Evolutionary conservation across 495 filamentous ascomycete species (phyloP).

Genomic region (Sphaerosporella brunnea): DNA sequence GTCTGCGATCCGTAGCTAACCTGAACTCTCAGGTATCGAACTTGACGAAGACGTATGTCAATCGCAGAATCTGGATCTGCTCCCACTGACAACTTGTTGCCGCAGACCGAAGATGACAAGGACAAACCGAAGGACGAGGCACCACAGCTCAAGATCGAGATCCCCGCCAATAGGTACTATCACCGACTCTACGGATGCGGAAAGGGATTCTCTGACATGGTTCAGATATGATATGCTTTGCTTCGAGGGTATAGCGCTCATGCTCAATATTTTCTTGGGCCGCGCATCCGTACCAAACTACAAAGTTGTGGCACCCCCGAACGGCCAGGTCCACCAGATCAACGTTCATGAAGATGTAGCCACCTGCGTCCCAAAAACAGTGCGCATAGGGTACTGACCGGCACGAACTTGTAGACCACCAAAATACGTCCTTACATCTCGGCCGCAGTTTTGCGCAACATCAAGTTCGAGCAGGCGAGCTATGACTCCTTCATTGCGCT

Average conservation of each 20-base stretch:
- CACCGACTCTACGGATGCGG: not conserved
- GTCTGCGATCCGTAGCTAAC: not conserved
- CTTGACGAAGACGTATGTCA: conserved; percentile 87
- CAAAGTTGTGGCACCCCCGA: conserved; percentile 48
- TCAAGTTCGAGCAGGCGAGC: conserved; percentile 75
- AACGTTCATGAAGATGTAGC: conserved; percentile 37
- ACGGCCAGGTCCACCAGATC: conserved; percentile 58
- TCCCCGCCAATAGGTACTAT: conserved; percentile 71
- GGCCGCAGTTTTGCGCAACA: conserved; percentile 66
- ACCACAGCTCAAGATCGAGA: conserved; percentile 92
- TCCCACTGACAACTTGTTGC: too few relatives aligned
- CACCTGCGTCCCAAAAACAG: not conserved
- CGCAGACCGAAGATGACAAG: conserved; percentile 20
- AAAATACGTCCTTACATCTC: conserved; percentile 72
- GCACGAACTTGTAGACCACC: conserved; percentile 37
- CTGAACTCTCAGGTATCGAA: conserved; percentile 52
- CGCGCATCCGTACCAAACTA: conserved; percentile 59
- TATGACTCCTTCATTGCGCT: conserved; percentile 97
- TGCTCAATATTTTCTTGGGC: conserved; percentile 85
- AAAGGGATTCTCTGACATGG: not conserved
- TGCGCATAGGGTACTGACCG: conserved; percentile 1
- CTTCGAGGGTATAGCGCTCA: conserved; percentile 89
- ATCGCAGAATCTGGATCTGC: too few relatives aligned
- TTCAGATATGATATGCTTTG: conserved; percentile 91
- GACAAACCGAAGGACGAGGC: conserved; percentile 48